Conservation (phyloP, 1,139 yeast genomes). For the Candida buenavistaensis region DNA sequence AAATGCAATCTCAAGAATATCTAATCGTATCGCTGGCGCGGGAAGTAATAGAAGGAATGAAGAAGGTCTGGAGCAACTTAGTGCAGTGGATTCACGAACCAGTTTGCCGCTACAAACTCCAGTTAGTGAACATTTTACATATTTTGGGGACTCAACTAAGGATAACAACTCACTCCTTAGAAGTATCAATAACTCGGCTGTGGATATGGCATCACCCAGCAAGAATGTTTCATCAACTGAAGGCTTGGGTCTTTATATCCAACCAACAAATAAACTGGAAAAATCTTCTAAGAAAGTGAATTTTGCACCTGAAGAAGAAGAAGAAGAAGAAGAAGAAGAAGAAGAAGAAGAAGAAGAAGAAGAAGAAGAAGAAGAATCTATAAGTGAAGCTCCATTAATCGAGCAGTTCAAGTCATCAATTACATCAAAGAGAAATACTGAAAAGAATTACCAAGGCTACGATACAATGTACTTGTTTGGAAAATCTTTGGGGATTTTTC, state of each 20-base stretch:
- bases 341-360: too few relatives aligned
- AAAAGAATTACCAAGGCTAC: slow-evolving; percentile 1
- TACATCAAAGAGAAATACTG: background rate
- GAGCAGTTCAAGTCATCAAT: slow-evolving; percentile 2
- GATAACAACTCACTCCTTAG: slow-evolving; percentile 5
- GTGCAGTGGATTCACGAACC: slow-evolving; percentile 5
- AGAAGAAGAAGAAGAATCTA: background rate
- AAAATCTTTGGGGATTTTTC: slow-evolving; percentile 34
- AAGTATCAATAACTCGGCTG: slow-evolving; percentile 4
- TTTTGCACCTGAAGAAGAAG: background rate
- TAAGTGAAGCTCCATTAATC: slow-evolving; percentile 3
- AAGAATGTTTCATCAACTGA: too few relatives aligned
- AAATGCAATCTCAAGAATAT: slow-evolving; percentile 33
- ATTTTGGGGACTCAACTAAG: slow-evolving; percentile 4
- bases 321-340: background rate
- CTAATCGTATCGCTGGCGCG: slow-evolving; percentile 46
- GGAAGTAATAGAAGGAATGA: slow-evolving; percentile 16
- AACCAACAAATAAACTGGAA: slow-evolving; percentile 1
- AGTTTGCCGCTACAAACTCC: slow-evolving; percentile 11
- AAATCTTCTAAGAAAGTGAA: background rate
- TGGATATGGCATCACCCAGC: too few relatives aligned
- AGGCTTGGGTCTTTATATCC: slow-evolving; percentile 9
- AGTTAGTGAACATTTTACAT: slow-evolving; percentile 10
- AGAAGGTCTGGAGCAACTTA: slow-evolving; percentile 5
- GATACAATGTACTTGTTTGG: slow-evolving; percentile 34